A percentile compares a stretch with the other conserved stretches of the same genome.
Evolutionary conservation across 2,329 filamentous ascomycete genomes (phyloP).

Genomic region (Sarocladium brachiariae): DNA sequence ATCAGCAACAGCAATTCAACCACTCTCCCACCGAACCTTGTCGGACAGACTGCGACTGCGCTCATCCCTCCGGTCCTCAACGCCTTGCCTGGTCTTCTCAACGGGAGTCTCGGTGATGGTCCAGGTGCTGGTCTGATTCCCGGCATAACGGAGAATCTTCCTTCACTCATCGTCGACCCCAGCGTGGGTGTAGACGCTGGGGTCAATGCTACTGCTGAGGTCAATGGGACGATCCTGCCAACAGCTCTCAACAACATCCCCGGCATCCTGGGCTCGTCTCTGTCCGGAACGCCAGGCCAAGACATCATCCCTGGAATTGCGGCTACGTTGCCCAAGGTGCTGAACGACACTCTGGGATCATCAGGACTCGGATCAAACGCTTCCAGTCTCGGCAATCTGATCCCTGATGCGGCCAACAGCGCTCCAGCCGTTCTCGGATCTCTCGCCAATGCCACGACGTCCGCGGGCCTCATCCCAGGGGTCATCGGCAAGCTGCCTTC

Average conservation of each 20-base stretch:
- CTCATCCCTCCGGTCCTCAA: constrained; percentile 4
- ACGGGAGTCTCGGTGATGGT: not conserved
- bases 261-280: not conserved
- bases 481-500: not conserved
- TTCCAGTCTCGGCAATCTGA: not conserved
- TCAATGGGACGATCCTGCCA: not conserved
- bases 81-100: not conserved
- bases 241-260: constrained; percentile 5
- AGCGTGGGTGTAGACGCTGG: not conserved
- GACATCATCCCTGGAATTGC: constrained; percentile 7
- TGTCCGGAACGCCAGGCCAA: not conserved
- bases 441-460: constrained; percentile 6
- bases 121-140: not conserved
- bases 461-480: constrained; percentile 4
- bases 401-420: constrained; percentile 3
- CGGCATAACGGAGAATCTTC: not conserved
- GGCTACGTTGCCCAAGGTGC: not conserved
- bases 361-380: not conserved
- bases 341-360: not conserved
- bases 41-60: not conserved
- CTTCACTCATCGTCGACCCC: not conserved
- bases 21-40: not conserved
- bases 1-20: not conserved
- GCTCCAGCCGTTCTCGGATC: not conserved
- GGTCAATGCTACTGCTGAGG: not conserved